Conservation (phyloP, 371 early-diverging fungal genomes). For the Syncephalastrum contaminatum region DNA sequence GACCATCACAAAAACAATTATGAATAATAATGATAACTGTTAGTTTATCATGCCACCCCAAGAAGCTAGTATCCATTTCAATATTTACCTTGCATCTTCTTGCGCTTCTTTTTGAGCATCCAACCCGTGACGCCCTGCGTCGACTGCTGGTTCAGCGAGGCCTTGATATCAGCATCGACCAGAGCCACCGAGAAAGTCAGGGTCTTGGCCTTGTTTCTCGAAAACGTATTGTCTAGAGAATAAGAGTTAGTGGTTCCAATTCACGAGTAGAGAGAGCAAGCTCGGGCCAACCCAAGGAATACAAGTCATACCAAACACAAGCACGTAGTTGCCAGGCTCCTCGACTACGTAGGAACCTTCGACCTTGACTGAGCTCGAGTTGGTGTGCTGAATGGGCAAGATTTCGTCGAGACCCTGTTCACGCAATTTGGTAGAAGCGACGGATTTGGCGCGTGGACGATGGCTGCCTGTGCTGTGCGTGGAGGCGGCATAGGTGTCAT, state of each 20-base stretch:
- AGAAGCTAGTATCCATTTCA: neutral
- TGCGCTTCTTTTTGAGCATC: constrained; percentile 58
- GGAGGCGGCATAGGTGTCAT: constrained; percentile 2
- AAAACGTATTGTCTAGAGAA: constrained; percentile 84
- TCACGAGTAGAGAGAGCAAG: neutral
- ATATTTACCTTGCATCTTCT: constrained; percentile 73
- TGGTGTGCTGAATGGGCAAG: constrained; percentile 31
- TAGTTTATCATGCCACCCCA: too few relatives aligned
- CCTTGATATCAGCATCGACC: constrained; percentile 17
- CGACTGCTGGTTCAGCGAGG: neutral
- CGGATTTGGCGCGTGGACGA: constrained; percentile 23
- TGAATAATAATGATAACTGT: too few relatives aligned
- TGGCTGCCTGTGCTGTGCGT: neutral
- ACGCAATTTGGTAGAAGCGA: constrained; percentile 21
- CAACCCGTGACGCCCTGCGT: constrained; percentile 56
- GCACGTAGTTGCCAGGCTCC: constrained; percentile 40
- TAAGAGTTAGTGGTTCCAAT: too few relatives aligned
- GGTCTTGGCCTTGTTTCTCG: constrained; percentile 85
- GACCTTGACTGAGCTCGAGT: constrained; percentile 25
- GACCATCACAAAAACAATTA: neutral
- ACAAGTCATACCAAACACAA: constrained; percentile 35
- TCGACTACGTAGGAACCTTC: constrained; percentile 31
- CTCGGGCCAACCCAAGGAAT: neutral
- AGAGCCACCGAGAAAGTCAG: constrained; percentile 77
- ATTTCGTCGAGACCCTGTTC: constrained; percentile 26